A percentile compares a stretch with the other conserved stretches of the same genome.
These are phyloP conservation scores for Neotropicomus parvogracilis DNA, from an alignment of 1,284 basidiomycete genomes.

Conservation along the genomic window DNA sequence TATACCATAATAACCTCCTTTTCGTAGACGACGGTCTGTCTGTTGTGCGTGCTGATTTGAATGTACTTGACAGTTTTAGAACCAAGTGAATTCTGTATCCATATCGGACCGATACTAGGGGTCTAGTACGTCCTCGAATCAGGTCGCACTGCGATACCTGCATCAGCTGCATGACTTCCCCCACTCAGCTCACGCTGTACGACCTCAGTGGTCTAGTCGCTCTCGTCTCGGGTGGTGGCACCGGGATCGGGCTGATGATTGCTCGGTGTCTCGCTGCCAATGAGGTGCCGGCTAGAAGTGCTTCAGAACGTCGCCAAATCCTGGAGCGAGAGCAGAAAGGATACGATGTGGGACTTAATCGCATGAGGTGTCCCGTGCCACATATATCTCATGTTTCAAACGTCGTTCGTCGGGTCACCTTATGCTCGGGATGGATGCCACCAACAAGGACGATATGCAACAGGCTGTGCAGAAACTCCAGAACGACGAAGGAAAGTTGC, in stretches of 20 bases:
- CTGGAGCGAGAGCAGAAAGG: slow-evolving; percentile 41
- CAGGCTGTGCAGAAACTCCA: slow-evolving; percentile 45
- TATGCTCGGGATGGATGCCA: slow-evolving; percentile 69
- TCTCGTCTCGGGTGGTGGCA: slow-evolving; percentile 77
- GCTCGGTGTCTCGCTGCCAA: slow-evolving; percentile 70
- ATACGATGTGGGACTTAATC: slow-evolving; percentile 46
- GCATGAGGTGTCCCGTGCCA: slow-evolving; percentile 45
- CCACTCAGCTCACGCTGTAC: slow-evolving; percentile 40
- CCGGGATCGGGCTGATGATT: slow-evolving; percentile 77
- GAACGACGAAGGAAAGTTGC: slow-evolving; percentile 58
- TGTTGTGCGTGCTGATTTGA: too few species aligned
- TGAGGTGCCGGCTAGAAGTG: slow-evolving; percentile 67
- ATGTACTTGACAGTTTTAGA: too few species aligned
- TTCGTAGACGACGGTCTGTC: slow-evolving; percentile 7
- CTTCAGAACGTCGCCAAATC: slow-evolving; percentile 51
- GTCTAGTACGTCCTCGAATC: too few species aligned
- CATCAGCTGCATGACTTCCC: slow-evolving; percentile 24
- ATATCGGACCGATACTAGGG: too few species aligned
- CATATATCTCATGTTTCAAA: slow-evolving; percentile 2
- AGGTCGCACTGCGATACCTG: too few species aligned
- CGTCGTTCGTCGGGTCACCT: background rate
- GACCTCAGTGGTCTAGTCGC: slow-evolving; percentile 62
- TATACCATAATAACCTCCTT: slow-evolving; percentile 4
- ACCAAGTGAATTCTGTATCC: too few species aligned
- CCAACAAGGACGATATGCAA: slow-evolving; percentile 62